These are phyloP conservation scores for Talaromyces proteolyticus DNA, from an alignment of 495 filamentous ascomycete genomes.

Conservation along the genomic window DNA sequence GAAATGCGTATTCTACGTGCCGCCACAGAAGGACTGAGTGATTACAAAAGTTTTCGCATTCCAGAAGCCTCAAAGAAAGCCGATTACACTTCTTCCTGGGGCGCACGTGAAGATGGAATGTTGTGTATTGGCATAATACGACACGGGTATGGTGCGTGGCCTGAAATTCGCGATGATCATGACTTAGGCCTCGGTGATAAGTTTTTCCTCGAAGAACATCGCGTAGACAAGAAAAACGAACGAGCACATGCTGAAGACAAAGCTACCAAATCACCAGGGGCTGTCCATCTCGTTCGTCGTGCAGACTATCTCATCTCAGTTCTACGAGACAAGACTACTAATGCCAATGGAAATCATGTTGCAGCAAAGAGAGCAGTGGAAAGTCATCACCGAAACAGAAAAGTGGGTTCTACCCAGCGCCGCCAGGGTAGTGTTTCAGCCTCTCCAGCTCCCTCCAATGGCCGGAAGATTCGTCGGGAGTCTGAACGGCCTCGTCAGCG, in stretches of 20 bases:
- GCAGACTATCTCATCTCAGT: constrained; percentile 93
- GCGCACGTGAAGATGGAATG: constrained; percentile 92
- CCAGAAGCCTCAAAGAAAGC: constrained; percentile 87
- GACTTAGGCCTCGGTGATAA: constrained; percentile 86
- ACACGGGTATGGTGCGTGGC: constrained; percentile 94
- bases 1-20: constrained; percentile 82
- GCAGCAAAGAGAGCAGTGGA: constrained; percentile 77
- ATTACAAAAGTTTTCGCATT: constrained; percentile 74
- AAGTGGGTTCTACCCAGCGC: constrained; percentile 32
- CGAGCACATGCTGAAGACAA: constrained; percentile 67
- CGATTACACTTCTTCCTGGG: constrained; percentile 83
- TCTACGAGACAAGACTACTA: constrained; percentile 70
- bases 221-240: constrained; percentile 95
- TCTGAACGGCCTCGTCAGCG: constrained; percentile 45
- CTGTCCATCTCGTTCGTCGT: constrained; percentile 91
- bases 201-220: constrained; percentile 94
- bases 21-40: constrained; percentile 54
- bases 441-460: constrained; percentile 44
- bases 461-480: constrained; percentile 43
- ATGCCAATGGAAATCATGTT: constrained; percentile 55
- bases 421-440: constrained; percentile 43
- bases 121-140: constrained; percentile 85
- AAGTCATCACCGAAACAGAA: constrained; percentile 84
- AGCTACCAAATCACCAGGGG: constrained; percentile 83
- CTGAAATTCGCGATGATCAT: constrained; percentile 82